Evolutionary conservation across 2,329 filamentous ascomycete genomes (phyloP), one percentile per base, ranked within the genome.

Genomic region (Thyridium curvatum): DNA sequence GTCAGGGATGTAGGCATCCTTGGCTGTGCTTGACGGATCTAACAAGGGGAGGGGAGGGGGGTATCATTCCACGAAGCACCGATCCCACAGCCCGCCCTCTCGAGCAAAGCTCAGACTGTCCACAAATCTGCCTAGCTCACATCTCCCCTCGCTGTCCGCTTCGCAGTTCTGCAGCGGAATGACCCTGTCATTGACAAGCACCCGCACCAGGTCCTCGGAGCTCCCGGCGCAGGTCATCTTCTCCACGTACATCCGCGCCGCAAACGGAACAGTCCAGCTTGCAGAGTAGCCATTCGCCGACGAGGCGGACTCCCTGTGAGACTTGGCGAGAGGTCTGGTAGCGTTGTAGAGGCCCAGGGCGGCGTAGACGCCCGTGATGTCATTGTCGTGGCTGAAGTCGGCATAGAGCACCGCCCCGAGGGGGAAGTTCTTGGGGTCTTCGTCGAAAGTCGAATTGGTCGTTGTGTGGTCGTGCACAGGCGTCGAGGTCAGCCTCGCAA

Each of bases 371-470:
- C 75, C 74, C 21, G 77, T 78, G 79, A 96, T 88, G 54, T 84
- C 81, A 58, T 94, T 95, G 61, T 96, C 90, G 60, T 96, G 90
- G 46, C 82, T 86, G 55, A 96, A 95, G 60, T 96, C 90, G 0
- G 87, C 89, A 53, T 94, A 96, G 2, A 95, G 63, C 10, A 64
- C 64, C 32, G 66, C 61, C 44, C 74, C 71, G 0, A 94, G 65
- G 0, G 90, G 89, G 52, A 95, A 96, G 0, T 85, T 90, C 7
- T 61, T 55, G 1, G 73, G 63, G 41, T 79, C 69, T 5, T 65
- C 64, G 56, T 94, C 86, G 0, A 95, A 71, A 0, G 89, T 94
- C 29, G 65, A 68, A 59, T 96, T 95, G 6, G 82, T 87, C 39
- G 71, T 79, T 0, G 88, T 94, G 41, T 76, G 62, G 56, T 94